Evolutionary conservation across 2,329 filamentous ascomycete species (phyloP).

Genomic region (Ceratocystis eucalypticola): DNA sequence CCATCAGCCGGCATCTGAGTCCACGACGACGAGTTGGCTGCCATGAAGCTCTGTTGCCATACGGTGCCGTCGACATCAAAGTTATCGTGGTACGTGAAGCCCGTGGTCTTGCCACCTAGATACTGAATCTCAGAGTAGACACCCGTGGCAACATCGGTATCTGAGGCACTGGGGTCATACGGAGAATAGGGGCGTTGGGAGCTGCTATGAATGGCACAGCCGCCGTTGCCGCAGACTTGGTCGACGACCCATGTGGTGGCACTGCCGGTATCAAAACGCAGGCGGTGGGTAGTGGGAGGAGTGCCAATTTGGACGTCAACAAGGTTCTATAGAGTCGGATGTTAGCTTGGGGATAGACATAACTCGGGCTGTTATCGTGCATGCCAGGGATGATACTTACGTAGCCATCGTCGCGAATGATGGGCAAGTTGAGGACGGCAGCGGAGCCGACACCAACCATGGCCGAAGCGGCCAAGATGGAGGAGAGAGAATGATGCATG

Average conservation of each 20-base stretch:
- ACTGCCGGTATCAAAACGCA: constrained; percentile 29
- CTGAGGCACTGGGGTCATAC: constrained; percentile 25
- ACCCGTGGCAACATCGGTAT: constrained; percentile 22
- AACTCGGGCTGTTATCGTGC: neutral
- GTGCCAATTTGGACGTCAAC: constrained; percentile 24
- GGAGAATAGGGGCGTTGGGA: constrained; percentile 19
- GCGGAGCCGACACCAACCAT: constrained; percentile 10
- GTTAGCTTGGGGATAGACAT: neutral
- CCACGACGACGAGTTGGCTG: constrained; percentile 25
- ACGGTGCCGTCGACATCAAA: constrained; percentile 21
- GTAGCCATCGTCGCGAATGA: constrained; percentile 17
- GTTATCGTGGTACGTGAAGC: constrained; percentile 23
- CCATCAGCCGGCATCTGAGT: constrained; percentile 25
- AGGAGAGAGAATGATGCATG: constrained; percentile 12
- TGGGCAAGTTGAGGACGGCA: constrained; percentile 16
- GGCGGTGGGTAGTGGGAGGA: constrained; percentile 23
- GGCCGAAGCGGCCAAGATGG: constrained; percentile 15
- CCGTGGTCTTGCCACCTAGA: constrained; percentile 24
- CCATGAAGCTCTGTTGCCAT: constrained; percentile 26
- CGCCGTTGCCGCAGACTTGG: constrained; percentile 21
- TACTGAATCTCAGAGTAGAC: constrained; percentile 23
- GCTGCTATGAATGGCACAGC: constrained; percentile 23
- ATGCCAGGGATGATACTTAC: constrained; percentile 4
- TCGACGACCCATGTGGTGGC: constrained; percentile 27
- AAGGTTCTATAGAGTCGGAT: constrained; percentile 9